Evolutionary conservation across 306 rosid species (phyloP), one percentile per base, ranked within the genome.

Genomic region (Quercus ilex): DNA sequence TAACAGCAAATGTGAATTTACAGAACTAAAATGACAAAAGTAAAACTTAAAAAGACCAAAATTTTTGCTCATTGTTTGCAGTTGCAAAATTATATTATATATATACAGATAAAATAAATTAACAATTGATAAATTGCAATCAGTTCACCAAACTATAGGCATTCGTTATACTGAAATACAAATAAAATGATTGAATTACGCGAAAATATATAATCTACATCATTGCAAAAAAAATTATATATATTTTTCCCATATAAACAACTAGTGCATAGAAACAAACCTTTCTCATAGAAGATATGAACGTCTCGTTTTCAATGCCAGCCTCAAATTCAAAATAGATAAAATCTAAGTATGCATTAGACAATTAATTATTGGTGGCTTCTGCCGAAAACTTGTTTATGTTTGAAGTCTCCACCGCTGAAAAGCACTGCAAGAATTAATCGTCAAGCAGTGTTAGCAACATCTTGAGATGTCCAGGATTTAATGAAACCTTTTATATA

Each of bases 271-370:
- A 31, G 74, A 77, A 81, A 73, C 94, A 72, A 79, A 92, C 97
- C 99, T 91, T 88, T 89, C 84, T 94, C 99, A 94, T 91, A 0
- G 91, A 90, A 59, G 93, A 87, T 87, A 94, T 76, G 80, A 94
- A 94, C 18, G 88, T 74, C 81, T 76, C 75, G 89, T 94, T 83
- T 67, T 88, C 82, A 9, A 87, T 55, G 76, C 93, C 91, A 56
- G 75, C 92, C 97, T 94, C 95, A 74, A 85, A 87, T 70, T 30
- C 49, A 78, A 56, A 33, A 19, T 26, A 79, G 21, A 77, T 64
- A 33, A 31, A 59, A 80, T 69, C 19, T 31, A 49, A 74, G 74
- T 31, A 70, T n/a, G n/a, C 33, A 70, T 79, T 30, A 77, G 75
- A 77, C 21, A 62, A 58, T 3, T 5, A 15, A 46, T 35, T 69